Evolutionary conservation across 148 eudicot genomes (phyloP).

Genomic region (Selenicereus undatus): DNA sequence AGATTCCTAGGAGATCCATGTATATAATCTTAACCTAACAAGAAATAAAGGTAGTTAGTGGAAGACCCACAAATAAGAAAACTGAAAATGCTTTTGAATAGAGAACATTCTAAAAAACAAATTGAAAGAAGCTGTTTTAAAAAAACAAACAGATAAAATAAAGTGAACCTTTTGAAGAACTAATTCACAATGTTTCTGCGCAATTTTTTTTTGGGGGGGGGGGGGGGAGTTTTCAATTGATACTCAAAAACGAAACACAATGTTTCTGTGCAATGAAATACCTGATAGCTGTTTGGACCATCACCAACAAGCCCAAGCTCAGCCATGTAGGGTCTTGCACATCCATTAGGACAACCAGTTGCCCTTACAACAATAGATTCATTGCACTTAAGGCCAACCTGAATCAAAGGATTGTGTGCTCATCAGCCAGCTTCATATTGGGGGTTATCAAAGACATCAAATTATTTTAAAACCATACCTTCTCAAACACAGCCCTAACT

Average conservation of each 20-base stretch:
- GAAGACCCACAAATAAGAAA: too few relatives aligned
- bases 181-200: too few relatives aligned
- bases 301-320: constrained; percentile 99
- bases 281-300: constrained; percentile 99
- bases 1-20: too few relatives aligned
- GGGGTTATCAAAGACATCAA: neutral
- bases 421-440: constrained; percentile 9
- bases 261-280: constrained; percentile 16
- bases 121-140: too few relatives aligned
- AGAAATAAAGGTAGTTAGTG: too few relatives aligned
- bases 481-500: constrained; percentile 81
- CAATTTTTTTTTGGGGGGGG: too few relatives aligned
- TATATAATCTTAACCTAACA: too few relatives aligned
- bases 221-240: neutral
- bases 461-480: constrained; percentile 44
- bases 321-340: constrained; percentile 99
- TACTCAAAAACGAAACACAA: neutral
- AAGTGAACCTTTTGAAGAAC: too few relatives aligned
- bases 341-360: constrained; percentile 98
- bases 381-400: constrained; percentile 85
- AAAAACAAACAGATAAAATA: too few relatives aligned
- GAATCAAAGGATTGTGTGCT: constrained; percentile 13
- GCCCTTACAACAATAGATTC: constrained; percentile 79
- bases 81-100: too few relatives aligned
- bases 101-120: too few relatives aligned